Base-by-base conservation (phyloP, 2,329 filamentous ascomycete species). In the Dryadomyces quercus-mongolicae region DNA sequence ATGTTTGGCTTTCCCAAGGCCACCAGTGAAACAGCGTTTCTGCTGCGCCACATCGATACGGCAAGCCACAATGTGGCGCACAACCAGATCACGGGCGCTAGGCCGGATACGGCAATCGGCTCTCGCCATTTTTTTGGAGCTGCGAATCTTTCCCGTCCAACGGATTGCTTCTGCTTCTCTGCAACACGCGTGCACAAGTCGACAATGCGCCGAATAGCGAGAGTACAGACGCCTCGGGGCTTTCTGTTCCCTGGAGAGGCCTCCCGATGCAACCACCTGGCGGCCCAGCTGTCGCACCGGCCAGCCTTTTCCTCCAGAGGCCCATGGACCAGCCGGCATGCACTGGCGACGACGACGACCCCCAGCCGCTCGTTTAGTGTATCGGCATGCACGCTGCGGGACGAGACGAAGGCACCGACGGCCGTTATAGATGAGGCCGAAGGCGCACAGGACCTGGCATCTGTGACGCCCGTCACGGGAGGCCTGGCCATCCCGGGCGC, bases 121-220 rank as follows among this genome's bases (percentile, higher is more conserved):
- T 5, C 10, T n/a, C n/a, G 36, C 20, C 49, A 22, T 44, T 16
- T 52, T 44, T 44, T 44, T 52, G 34, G 36, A 34, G 46, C 46
- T 36, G 34, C 31, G 18, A 20, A 42, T 22, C 10, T 40, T 16
- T 12, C n/a, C n/a, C 36, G 36, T 16, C 36, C 36, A 5, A 40
- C 36, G 10, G 13, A 38, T 13, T 7, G 15, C 10, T 40, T 40
- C 15, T 40, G 36, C 15, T 16, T 40, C 36, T 40, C 36, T 40
- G 36, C 36, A 16, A 40, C 36, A 8, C 15, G 34, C 34, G 7
- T 7, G 34, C 34, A 38, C 10, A 5, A 4, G 36, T 40, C 15
- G 13, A 65, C 58, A 60, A 74, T 75, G 71, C 64, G 71, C 56
- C 70, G 72, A 65, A 66, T 74, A 70, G 62, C 69, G 55, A 64